Conservation (phyloP, 2,329 filamentous ascomycete genomes). For the Nemania diffusa region DNA sequence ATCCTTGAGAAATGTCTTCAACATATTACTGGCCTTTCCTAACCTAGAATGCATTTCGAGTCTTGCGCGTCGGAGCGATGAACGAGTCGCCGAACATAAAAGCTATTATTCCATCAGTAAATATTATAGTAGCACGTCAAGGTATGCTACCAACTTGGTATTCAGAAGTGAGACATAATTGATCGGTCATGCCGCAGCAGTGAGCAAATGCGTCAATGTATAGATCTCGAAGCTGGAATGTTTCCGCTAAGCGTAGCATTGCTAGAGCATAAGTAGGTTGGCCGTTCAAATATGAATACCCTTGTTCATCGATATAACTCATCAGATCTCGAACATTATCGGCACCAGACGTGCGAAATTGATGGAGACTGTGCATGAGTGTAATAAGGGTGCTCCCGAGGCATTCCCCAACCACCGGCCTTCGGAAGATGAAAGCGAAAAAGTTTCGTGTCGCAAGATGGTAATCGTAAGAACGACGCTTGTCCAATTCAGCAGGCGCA, state of each 20-base stretch:
- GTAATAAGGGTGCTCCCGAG: slow-evolving; percentile 72
- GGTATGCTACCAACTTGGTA: slow-evolving; percentile 63
- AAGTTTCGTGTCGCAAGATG: slow-evolving; percentile 79
- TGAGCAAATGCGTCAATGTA: slow-evolving; percentile 81
- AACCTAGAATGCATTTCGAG: slow-evolving; percentile 74
- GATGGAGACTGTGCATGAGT: slow-evolving; percentile 72
- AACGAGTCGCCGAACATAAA: slow-evolving; percentile 65
- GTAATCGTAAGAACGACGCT: slow-evolving; percentile 67
- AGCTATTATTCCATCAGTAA: slow-evolving; percentile 53
- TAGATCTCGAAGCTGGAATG: slow-evolving; percentile 69
- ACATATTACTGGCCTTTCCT: slow-evolving; percentile 63
- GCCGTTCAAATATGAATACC: slow-evolving; percentile 74
- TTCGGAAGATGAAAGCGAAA: slow-evolving; percentile 75
- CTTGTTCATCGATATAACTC: slow-evolving; percentile 73
- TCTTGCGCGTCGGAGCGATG: slow-evolving; percentile 71
- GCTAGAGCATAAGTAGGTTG: slow-evolving; percentile 76
- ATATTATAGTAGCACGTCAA: not conserved
- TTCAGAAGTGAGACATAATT: slow-evolving; percentile 65
- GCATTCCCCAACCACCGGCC: slow-evolving; percentile 73
- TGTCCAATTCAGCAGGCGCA: slow-evolving; percentile 64
- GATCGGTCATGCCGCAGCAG: slow-evolving; percentile 80
- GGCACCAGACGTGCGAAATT: slow-evolving; percentile 64
- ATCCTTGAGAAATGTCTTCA: slow-evolving; percentile 76
- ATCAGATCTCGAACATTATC: slow-evolving; percentile 71
- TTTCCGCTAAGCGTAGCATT: slow-evolving; percentile 73